These are phyloP conservation scores for Polychaeton citri DNA, from an alignment of 2,329 filamentous ascomycete species.

Conservation along the genomic window DNA sequence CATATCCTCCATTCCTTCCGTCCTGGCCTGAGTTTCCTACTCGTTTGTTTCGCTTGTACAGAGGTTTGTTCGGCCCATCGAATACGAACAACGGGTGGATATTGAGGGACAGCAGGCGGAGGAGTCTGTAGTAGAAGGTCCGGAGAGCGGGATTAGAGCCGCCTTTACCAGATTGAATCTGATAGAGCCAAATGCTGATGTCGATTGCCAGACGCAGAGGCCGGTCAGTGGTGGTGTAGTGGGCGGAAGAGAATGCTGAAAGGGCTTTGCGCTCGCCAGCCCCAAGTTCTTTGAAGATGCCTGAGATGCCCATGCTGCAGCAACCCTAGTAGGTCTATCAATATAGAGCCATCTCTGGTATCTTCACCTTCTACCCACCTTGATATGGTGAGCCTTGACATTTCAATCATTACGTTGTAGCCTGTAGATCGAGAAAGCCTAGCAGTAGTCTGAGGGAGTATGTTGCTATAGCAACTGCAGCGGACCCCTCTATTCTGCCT, in stretches of 20 bases:
- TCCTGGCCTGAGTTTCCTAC: slow-evolving; percentile 37
- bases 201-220: slow-evolving; percentile 84
- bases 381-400: no score
- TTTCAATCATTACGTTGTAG: no score
- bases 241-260: slow-evolving; percentile 66
- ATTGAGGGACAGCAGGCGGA: slow-evolving; percentile 62
- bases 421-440: no score
- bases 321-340: background rate
- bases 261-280: slow-evolving; percentile 66
- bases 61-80: slow-evolving; percentile 72
- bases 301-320: slow-evolving; percentile 25
- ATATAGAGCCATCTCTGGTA: no score
- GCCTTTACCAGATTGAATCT: slow-evolving; percentile 70
- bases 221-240: slow-evolving; percentile 54
- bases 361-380: no score
- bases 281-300: slow-evolving; percentile 84
- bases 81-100: slow-evolving; percentile 84
- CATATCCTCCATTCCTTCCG: slow-evolving; percentile 7
- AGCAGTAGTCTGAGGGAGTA: no score
- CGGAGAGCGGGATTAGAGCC: slow-evolving; percentile 81
- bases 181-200: slow-evolving; percentile 94
- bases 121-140: slow-evolving; percentile 82
- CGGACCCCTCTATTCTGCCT: background rate
- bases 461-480: slow-evolving; percentile 2
- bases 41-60: slow-evolving; percentile 76